Evolutionary conservation across 306 rosid genomes (phyloP), one percentile per base, ranked within the genome.

Genomic region (Trifolium repens): DNA sequence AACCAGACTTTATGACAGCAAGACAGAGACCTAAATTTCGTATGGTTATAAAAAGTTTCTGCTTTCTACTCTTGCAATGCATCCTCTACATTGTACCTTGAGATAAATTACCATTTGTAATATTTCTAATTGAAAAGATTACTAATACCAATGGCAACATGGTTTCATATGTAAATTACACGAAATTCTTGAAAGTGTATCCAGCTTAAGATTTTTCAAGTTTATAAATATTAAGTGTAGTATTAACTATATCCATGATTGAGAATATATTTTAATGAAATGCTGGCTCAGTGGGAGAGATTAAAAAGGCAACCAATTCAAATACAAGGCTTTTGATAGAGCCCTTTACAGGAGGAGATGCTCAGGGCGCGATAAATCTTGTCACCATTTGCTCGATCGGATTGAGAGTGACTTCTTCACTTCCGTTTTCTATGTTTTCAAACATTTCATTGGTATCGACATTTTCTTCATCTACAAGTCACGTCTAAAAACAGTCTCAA

Each of bases 121-220:
- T 66, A 71, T 58, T 68, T 50, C 13, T 67, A 37, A 53, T 26
- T 55, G 15, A 69, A 58, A 27, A 27, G 50, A 71, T 13, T 27
- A 27, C 30, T 27, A 27, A 27, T 50, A 55, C 40, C 46, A 75
- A 24, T 75, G 58, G 32, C 27, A 42, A 74, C 54, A 55, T 16
- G 62, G 70, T 71, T 71, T 84, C n/a, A n/a, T 58, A 42, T 75
- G 81, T 81, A 85, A 74, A 77, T 78, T 66, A 74, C 80, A 58
- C 68, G 14, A 47, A 58, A 64, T 67, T 67, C 72, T 59, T 71
- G 59, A 12, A 26, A 60, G 43, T 67, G 34, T 17, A 17, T 15
- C 54, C 22, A 49, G 59, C 26, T 39, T 39, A 57, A 6, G 27
- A 70, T 10, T 64, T 22, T 19, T 9, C 8, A 8, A 68, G 69